Base-by-base conservation (phyloP, 2,329 filamentous ascomycete genomes). In the Aspergillus carbonarius region DNA sequence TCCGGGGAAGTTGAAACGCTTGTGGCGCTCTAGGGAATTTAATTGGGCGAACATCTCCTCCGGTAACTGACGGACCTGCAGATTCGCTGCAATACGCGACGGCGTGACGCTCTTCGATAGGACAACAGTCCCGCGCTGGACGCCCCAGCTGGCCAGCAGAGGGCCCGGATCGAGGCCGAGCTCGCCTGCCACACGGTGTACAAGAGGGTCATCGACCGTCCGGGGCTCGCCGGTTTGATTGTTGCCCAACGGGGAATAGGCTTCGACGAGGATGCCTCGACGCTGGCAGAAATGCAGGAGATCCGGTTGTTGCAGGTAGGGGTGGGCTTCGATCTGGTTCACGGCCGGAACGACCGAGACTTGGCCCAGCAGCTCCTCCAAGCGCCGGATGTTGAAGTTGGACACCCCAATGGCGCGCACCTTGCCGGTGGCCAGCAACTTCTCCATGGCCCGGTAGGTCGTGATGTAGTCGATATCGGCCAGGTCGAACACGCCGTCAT, bases 321-420 rank as follows among this genome's bases (percentile, higher is more conserved):
- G 35, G 13, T 53, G 50, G 13, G 65, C 63, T 60, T 70, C 67
- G 52, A 74, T 71, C 49, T 95, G 90, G 83, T 93, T 93, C 65
- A 91, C 90, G 17, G 89, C 88, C 13, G 82, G 83, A 10, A 80
- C 76, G 58, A 84, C 86, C 78, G 87, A 89, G 78, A 81, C 85
- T 63, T 88, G 83, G 61, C 81, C 83, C 57, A 93, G 79, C 49
- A 93, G 81, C 73, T 85, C 88, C 79, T 92, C 88, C 52, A 93
- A 79, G 72, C 92, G 89, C 70, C 79, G 84, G 72, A 91, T 88
- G 62, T 81, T 87, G 75, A 93, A 93, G 54, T 69, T 92, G 64
- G 85, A 88, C 7, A 93, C 85, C 30, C 90, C 90, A 65, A 93
- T 91, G 39, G 85, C 85, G 61, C 81, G 82, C 51, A 84, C 85